phyloP scores from a whole-genome alignment of 805 yeast genomes.

The Blastobotrys peoriensis region DNA sequence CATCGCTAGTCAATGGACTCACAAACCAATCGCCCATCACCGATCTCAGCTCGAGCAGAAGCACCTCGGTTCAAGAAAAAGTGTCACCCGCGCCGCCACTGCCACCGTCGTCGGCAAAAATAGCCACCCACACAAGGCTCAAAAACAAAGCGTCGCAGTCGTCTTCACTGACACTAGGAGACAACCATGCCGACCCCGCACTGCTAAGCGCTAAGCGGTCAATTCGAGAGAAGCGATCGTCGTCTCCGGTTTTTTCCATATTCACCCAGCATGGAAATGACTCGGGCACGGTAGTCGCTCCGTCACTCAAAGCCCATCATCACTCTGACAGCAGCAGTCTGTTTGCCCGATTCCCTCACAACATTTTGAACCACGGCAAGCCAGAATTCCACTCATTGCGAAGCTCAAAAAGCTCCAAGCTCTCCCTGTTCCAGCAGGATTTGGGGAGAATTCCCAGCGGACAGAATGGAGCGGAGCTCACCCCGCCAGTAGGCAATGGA shows the following conservation, averaged over 20 bases:
- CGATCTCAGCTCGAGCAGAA: not conserved
- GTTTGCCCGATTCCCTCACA: not conserved
- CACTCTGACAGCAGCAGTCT: slow-evolving; percentile 2
- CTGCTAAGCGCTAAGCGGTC: not conserved
- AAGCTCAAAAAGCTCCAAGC: not conserved
- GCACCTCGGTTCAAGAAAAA: not conserved
- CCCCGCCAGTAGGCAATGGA: too few species aligned
- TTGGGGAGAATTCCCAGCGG: not conserved
- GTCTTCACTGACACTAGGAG: not conserved
- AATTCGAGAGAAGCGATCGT: not conserved
- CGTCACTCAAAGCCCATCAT: slow-evolving; percentile 5
- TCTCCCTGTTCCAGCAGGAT: not conserved
- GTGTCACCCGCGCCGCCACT: not conserved
- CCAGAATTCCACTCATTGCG: not conserved
- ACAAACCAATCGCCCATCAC: not conserved
- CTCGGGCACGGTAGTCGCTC: not conserved
- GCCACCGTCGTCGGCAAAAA: not conserved
- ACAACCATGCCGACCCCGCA: not conserved
- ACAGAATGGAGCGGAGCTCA: not conserved
- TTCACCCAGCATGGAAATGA: not conserved
- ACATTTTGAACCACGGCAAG: too few species aligned
- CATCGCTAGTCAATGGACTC: not conserved
- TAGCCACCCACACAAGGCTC: not conserved
- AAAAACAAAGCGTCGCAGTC: slow-evolving; percentile 2
- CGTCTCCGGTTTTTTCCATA: not conserved